Percentiles rank a stretch among this genome's conserved stretches.
These are phyloP conservation scores for Phytophthora chlamydospora DNA, from an alignment of 352 stramenopile genomes.

Conservation along the genomic window DNA sequence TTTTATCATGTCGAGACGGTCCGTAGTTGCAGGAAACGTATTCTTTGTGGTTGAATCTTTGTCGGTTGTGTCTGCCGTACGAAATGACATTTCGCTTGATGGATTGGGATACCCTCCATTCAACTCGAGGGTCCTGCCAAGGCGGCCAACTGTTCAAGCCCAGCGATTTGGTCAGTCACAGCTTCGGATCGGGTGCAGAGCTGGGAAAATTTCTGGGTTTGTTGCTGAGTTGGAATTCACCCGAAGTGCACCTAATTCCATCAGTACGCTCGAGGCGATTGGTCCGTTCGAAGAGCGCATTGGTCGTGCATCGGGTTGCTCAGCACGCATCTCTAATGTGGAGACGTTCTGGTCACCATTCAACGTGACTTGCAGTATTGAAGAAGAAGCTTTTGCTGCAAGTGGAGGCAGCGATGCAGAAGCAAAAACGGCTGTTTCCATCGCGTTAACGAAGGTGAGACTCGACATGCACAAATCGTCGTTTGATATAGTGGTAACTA, in stretches of 20 bases:
- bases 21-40: conserved; percentile 28
- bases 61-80: conserved; percentile 45
- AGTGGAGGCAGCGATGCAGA: not conserved
- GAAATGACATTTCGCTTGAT: conserved; percentile 67
- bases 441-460: conserved; percentile 40
- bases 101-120: conserved; percentile 80
- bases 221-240: conserved; percentile 37
- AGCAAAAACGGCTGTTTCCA: conserved; percentile 15
- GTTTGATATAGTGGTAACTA: conserved; percentile 32
- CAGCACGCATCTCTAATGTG: conserved; percentile 18
- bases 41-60: conserved; percentile 61
- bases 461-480: conserved; percentile 36
- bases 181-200: conserved; percentile 47
- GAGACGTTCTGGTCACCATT: conserved; percentile 61
- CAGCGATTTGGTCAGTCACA: conserved; percentile 53
- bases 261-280: not conserved
- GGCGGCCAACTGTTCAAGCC: conserved; percentile 47
- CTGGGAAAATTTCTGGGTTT: conserved; percentile 56
- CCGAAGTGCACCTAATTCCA: not conserved
- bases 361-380: conserved; percentile 47
- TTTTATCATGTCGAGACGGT: conserved; percentile 18
- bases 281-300: conserved; percentile 48
- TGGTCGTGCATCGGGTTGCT: conserved; percentile 17
- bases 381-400: conserved; percentile 27
- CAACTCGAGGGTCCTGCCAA: conserved; percentile 68